Evolutionary conservation across 345 rosid species (phyloP).

Genomic region (Syzygium oleosum): DNA sequence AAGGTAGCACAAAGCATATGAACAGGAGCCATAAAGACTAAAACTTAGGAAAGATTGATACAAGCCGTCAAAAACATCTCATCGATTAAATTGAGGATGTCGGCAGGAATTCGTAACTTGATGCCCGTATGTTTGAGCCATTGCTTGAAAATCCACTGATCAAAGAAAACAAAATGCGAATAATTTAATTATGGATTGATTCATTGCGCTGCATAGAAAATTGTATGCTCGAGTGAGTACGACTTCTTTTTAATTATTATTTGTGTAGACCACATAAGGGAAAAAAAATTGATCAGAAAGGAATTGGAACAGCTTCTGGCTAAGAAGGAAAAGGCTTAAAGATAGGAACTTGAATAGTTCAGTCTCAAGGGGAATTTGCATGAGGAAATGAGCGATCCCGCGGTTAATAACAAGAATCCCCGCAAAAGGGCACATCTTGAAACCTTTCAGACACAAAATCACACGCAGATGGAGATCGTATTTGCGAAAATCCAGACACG

Average conservation of each 20-base stretch:
- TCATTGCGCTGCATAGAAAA: neutral
- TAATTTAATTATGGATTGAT: neutral
- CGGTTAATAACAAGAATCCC: conserved; percentile 20
- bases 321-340: neutral
- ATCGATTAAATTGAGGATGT: neutral
- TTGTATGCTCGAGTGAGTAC: neutral
- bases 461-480: neutral
- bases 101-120: neutral
- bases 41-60: neutral
- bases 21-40: neutral
- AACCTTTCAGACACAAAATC: neutral
- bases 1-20: neutral
- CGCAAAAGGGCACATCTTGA: neutral
- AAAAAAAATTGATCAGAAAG: neutral
- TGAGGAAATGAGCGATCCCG: conserved; percentile 13
- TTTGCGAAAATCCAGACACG: neutral
- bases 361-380: neutral
- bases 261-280: neutral
- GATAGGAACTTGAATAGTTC: neutral
- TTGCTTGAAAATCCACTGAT: neutral
- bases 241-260: neutral
- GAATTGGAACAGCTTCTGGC: neutral
- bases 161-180: neutral
- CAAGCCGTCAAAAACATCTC: neutral
- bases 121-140: neutral